Conservation (phyloP, 2,329 filamentous ascomycete species). For the Colletotrichum truncatum region DNA sequence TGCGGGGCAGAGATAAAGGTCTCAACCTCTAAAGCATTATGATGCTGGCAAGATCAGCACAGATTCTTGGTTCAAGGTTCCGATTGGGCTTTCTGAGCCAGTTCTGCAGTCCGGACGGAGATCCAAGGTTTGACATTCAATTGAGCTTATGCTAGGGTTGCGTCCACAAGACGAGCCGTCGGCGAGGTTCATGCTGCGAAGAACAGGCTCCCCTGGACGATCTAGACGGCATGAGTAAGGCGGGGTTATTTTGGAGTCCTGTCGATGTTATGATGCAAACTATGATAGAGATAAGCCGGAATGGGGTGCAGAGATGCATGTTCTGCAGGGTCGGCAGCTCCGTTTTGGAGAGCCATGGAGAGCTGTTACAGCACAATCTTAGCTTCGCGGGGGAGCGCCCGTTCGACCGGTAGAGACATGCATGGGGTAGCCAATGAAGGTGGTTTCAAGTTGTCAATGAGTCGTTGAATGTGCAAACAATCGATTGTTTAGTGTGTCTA, state of each 20-base stretch:
- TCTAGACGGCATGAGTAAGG: constrained; percentile 3
- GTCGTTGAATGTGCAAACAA: background rate
- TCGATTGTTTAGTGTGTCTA: background rate
- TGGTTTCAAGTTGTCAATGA: background rate
- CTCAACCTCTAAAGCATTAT: constrained; percentile 8
- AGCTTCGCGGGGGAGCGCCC: constrained; percentile 20
- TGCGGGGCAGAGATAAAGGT: constrained; percentile 32
- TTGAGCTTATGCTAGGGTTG: constrained; percentile 11
- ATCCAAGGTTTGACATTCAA: background rate
- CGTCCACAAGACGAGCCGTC: background rate
- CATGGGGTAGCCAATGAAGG: background rate
- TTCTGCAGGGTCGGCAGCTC: constrained; percentile 19
- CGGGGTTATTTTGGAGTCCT: constrained; percentile 9
- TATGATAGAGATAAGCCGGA: constrained; percentile 30
- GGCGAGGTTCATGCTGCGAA: background rate
- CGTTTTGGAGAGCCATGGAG: constrained; percentile 8
- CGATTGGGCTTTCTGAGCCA: constrained; percentile 9
- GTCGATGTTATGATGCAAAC: constrained; percentile 23
- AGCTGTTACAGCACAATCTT: constrained; percentile 10
- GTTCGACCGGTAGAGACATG: background rate
- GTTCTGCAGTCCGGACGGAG: constrained; percentile 10
- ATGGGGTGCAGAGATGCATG: constrained; percentile 27
- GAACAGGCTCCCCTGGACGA: background rate
- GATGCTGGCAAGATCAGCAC: constrained; percentile 23
- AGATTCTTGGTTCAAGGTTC: constrained; percentile 6